Evolutionary conservation across 768 basidiomycete species (phyloP), one percentile per base, ranked within the genome.

Genomic region (Clathrus columnatus): DNA sequence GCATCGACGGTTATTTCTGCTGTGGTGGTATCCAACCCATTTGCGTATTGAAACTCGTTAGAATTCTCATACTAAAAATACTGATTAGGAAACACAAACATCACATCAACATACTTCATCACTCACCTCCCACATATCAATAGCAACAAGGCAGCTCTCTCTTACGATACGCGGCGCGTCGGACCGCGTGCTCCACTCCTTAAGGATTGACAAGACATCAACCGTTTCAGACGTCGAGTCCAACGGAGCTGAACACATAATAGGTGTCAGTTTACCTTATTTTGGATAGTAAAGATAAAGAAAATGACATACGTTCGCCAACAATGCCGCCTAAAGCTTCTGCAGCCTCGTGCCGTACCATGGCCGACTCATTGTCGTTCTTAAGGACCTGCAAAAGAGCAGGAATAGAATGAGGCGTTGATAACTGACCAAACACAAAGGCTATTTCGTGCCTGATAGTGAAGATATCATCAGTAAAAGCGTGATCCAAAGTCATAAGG

Each of bases 311-410:
- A 55, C 54, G n/a, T 55, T 55, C 54, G 7, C 54, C 54, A 2
- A 86, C 94, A 55, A 99, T 98, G 4, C 95, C 91, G n/a, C 96
- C 96, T 0, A 99, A 78, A 6, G 96, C 96, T 69, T 99, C 96
- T 3, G 96, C 96, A 23, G 95, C 96, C 69, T 99, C 96, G 62
- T 99, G 96, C 28, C 96, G 82, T 8, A 99, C 96, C 95, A 99
- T 98, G 55, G 93, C 91, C 10, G 85, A 85, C 69, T 98, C 96
- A 1, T 71, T 65, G 1, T 67, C 54, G 60, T 92, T 72, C 60
- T 80, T 74, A n/a, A 99, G 75, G 26, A 95, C 89, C 36, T 78
- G 69, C 30, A 97, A 67, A 28, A 99, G 75, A 0, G 88, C 78
- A 8, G 94, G 92, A 20, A 98, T 87, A 0, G 92, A 87, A 66